phyloP scores from a whole-genome alignment of 805 yeast genomes.

The Metschnikowia aberdeeniae region DNA sequence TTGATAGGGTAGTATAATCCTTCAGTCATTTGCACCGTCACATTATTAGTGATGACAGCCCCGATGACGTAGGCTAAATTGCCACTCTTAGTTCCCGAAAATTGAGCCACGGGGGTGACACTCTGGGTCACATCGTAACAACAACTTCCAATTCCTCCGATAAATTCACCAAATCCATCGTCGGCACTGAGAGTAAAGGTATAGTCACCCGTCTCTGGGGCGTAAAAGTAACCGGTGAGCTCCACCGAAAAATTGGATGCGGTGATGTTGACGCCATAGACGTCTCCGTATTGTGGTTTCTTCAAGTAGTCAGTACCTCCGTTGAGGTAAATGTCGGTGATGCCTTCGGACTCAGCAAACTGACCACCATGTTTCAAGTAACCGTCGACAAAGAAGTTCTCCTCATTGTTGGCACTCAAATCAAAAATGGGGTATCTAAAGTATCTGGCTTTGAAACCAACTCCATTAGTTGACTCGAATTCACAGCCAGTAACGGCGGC shows the following conservation, averaged over 20 bases:
- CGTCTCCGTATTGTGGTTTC: background rate
- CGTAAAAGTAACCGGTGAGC: slow-evolving; percentile 11
- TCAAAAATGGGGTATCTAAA: background rate
- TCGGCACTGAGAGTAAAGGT: slow-evolving; percentile 9
- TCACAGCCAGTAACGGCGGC: background rate
- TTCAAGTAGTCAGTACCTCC: background rate
- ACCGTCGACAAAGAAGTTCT: background rate
- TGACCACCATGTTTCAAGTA: background rate
- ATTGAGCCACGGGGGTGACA: slow-evolving; percentile 1
- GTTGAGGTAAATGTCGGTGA: background rate
- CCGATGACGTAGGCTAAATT: slow-evolving; percentile 1
- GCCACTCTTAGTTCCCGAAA: slow-evolving; percentile 1
- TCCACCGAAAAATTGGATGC: slow-evolving; percentile 6
- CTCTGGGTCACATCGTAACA: slow-evolving; percentile 9
- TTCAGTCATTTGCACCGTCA: slow-evolving; percentile 2
- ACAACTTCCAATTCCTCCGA: slow-evolving; percentile 9
- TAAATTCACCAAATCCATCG: slow-evolving; percentile 10
- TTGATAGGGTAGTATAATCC: slow-evolving; percentile 11
- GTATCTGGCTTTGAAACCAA: background rate
- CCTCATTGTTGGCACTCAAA: background rate
- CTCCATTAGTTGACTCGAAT: background rate
- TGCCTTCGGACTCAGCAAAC: background rate
- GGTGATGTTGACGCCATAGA: slow-evolving; percentile 2
- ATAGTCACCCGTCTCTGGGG: slow-evolving; percentile 8
- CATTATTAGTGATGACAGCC: background rate